Conservation (phyloP, 1,284 basidiomycete genomes). For the Rhodotorula sp. region DNA sequence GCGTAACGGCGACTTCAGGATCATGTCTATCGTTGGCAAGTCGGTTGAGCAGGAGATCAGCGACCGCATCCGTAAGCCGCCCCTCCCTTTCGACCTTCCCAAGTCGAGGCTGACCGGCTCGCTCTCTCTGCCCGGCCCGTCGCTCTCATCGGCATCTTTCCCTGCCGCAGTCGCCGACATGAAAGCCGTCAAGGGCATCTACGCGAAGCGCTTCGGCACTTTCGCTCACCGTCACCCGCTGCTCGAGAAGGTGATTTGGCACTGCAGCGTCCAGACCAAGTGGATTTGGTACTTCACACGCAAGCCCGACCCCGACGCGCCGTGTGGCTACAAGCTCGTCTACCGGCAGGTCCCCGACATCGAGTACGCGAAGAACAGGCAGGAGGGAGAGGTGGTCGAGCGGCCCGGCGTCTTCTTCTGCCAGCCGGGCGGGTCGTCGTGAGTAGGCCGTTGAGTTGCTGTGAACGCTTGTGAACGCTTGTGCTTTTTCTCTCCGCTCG, state of each 20-base stretch:
- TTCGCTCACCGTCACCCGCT: not conserved
- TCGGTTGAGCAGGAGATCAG: not conserved
- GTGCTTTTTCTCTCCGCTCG: no score
- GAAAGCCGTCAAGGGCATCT: not conserved
- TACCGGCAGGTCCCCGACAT: not conserved
- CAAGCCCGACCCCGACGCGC: not conserved
- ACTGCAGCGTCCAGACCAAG: not conserved
- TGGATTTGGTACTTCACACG: conserved; percentile 3
- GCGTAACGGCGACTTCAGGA: not conserved
- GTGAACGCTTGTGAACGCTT: no score
- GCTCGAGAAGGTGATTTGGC: not conserved
- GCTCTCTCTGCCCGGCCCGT: no score
- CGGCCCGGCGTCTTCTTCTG: no score
- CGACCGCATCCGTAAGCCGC: conserved; percentile 1
- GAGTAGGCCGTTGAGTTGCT: no score
- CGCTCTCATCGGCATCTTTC: rapidly evolving
- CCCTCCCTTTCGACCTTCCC: not conserved
- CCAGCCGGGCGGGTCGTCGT: no score
- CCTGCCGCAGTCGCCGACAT: not conserved
- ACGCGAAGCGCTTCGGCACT: conserved; percentile 1
- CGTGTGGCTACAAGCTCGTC: not conserved
- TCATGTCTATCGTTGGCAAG: not conserved
- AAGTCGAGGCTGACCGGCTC: not conserved
- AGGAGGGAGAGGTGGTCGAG: not conserved
- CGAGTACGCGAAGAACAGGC: not conserved